Conservation (phyloP, 2,329 filamentous ascomycete genomes). For the Kalaharituber pfeilii region DNA sequence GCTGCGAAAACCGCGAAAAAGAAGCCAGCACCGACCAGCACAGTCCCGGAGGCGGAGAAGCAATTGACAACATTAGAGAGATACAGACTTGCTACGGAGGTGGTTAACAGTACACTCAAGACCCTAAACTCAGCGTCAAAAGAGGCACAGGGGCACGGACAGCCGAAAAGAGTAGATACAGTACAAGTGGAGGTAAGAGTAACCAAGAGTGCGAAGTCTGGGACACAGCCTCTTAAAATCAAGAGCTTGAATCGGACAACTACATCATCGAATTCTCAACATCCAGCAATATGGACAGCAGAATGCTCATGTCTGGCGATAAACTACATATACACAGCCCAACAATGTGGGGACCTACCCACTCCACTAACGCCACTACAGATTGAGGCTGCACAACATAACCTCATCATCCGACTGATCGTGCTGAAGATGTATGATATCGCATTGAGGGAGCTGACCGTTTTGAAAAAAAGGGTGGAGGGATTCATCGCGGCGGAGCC, state of each 20-base stretch:
- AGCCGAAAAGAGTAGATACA: neutral
- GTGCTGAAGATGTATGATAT: constrained; percentile 14
- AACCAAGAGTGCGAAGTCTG: constrained; percentile 1
- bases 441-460: constrained; percentile 15
- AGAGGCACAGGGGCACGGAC: constrained; percentile 2
- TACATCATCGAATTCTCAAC: neutral
- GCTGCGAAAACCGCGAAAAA: constrained; percentile 4
- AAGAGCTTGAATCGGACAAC: neutral
- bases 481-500: constrained; percentile 7
- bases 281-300: constrained; percentile 11
- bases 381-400: constrained; percentile 18
- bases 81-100: constrained; percentile 18
- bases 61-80: constrained; percentile 7
- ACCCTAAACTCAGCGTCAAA: constrained; percentile 12
- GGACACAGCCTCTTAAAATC: neutral
- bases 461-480: constrained; percentile 15
- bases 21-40: neutral
- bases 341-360: constrained; percentile 9
- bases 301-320: constrained; percentile 16
- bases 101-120: constrained; percentile 15
- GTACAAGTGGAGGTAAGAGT: constrained; percentile 1
- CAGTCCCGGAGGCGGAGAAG: neutral
- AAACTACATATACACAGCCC: constrained; percentile 12
- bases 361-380: constrained; percentile 12
- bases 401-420: constrained; percentile 14